Evolutionary conservation across 1,284 basidiomycete species (phyloP).

Genomic region (Cutaneotrichosporon cutaneum): DNA sequence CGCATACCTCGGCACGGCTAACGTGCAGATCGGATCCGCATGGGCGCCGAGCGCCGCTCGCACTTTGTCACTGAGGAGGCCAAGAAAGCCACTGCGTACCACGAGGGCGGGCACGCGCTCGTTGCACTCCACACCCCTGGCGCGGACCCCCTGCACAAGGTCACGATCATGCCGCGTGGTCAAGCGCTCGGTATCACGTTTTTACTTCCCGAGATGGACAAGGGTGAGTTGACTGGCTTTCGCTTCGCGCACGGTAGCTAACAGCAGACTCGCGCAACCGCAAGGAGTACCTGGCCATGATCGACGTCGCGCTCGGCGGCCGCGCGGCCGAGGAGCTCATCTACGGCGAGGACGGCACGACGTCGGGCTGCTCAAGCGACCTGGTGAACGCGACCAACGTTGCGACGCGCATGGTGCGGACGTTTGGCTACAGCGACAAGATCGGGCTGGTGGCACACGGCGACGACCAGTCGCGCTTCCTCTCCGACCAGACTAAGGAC

Average conservation of each 20-base stretch:
- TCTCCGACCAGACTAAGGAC: constrained; percentile 72
- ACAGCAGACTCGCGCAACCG: constrained; percentile 48
- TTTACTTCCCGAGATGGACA: constrained; percentile 78
- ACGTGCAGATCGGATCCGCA: constrained; percentile 77
- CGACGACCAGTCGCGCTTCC: constrained; percentile 65
- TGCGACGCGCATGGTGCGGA: constrained; percentile 79
- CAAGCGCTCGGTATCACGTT: constrained; percentile 87
- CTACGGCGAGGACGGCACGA: constrained; percentile 81
- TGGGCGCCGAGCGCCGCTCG: constrained; percentile 89
- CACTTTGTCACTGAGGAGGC: constrained; percentile 80
- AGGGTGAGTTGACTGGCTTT: constrained; percentile 34
- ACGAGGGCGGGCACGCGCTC: constrained; percentile 92
- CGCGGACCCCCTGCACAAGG: constrained; percentile 92
- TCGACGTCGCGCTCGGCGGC: constrained; percentile 90
- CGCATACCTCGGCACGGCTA: neutral
- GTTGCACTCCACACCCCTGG: constrained; percentile 87
- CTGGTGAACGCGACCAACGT: constrained; percentile 73
- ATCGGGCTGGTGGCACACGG: constrained; percentile 75
- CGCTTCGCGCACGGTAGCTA: neutral
- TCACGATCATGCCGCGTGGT: constrained; percentile 90
- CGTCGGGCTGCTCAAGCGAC: constrained; percentile 87
- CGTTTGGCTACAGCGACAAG: constrained; percentile 78
- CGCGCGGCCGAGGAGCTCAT: constrained; percentile 90
- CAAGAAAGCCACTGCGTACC: constrained; percentile 87
- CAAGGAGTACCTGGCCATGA: constrained; percentile 55